phyloP scores from a whole-genome alignment of 2,329 filamentous ascomycete genomes.

The Aspergillus caelatus region DNA sequence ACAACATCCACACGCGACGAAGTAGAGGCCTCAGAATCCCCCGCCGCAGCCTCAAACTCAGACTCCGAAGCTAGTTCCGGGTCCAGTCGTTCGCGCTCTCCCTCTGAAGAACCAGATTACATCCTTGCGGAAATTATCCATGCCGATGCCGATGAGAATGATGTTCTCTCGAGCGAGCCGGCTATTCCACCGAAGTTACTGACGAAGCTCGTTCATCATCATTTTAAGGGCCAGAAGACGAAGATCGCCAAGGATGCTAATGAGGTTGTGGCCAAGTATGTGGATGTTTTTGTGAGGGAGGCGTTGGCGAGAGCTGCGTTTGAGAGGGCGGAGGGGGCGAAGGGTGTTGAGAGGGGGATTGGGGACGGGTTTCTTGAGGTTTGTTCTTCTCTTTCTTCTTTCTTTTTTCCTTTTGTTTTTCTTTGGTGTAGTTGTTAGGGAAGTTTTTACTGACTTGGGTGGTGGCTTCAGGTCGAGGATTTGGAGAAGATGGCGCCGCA shows the following conservation, averaged over 20 bases:
- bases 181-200: constrained; percentile 74
- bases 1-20: neutral
- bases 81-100: constrained; percentile 27
- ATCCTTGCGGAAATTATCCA: constrained; percentile 50
- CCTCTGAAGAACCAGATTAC: constrained; percentile 47
- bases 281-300: constrained; percentile 89
- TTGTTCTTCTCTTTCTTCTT: constrained; percentile 31
- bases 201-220: constrained; percentile 74
- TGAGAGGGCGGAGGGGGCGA: constrained; percentile 59
- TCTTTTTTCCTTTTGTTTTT: neutral
- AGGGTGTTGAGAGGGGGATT: constrained; percentile 35
- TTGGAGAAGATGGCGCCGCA: constrained; percentile 85
- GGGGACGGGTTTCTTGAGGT: constrained; percentile 72
- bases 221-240: constrained; percentile 72
- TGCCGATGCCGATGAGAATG: constrained; percentile 24
- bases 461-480: constrained; percentile 70
- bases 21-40: constrained; percentile 8
- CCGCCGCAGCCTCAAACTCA: constrained; percentile 14
- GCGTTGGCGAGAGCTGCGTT: constrained; percentile 77
- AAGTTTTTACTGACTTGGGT: constrained; percentile 13
- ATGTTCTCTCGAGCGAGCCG: constrained; percentile 39
- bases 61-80: constrained; percentile 9
- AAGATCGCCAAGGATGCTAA: constrained; percentile 78
- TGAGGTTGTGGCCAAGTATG: constrained; percentile 75
- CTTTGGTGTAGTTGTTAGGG: neutral